These are phyloP conservation scores for Trichophaea hybrida DNA, from an alignment of 2,329 filamentous ascomycete species.

Conservation along the genomic window DNA sequence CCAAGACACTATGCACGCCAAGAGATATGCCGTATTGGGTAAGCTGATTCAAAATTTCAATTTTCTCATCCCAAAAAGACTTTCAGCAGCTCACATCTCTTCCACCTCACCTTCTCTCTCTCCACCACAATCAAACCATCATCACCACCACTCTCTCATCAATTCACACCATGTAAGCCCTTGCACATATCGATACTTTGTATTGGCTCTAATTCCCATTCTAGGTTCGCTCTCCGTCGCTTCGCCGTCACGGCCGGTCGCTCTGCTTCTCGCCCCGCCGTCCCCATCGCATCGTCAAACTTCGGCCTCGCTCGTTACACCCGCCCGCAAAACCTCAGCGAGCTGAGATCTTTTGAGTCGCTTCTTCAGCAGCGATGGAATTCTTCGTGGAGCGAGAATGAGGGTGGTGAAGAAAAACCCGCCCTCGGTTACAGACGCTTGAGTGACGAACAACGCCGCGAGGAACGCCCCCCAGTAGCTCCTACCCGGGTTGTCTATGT, in stretches of 20 bases:
- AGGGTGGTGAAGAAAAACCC: background rate
- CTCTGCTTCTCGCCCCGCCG: constrained; percentile 14
- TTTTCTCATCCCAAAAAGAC: background rate
- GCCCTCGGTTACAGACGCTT: background rate
- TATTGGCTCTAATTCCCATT: background rate
- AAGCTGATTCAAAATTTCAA: background rate
- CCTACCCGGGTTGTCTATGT: constrained; percentile 44
- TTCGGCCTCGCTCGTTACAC: constrained; percentile 11
- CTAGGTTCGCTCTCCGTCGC: constrained; percentile 22
- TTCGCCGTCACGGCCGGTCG: constrained; percentile 13
- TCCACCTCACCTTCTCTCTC: background rate
- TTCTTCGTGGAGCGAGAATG: constrained; percentile 18
- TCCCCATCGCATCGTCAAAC: constrained; percentile 6
- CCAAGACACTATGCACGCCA: background rate
- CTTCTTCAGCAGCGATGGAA: constrained; percentile 17
- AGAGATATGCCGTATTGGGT: background rate
- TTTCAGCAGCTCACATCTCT: background rate
- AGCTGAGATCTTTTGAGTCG: constrained; percentile 21
- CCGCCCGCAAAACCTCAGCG: constrained; percentile 18
- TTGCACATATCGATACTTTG: no score
- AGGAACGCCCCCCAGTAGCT: background rate
- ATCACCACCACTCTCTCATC: no score
- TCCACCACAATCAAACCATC: background rate
- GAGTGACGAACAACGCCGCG: background rate
- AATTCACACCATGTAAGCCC: no score